A percentile compares a stretch with the other conserved stretches of the same genome.
These are phyloP conservation scores for Straminergon stramineum DNA, from an alignment of 225 moss, liverwort and hornwort genomes.

Conservation along the genomic window DNA sequence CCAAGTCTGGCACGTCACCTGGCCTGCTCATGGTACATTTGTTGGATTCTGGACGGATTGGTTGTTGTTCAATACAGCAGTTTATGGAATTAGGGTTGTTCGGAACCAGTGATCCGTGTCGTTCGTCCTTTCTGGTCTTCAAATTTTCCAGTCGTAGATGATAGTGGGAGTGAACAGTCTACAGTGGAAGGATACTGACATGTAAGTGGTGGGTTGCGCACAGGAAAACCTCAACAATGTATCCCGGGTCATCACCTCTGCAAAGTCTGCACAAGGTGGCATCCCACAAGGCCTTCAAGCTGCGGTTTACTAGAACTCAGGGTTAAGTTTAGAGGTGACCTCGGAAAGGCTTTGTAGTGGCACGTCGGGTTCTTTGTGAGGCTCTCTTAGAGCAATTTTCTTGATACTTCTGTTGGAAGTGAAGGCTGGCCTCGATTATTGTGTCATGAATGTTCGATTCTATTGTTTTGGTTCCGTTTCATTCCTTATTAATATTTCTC, in stretches of 20 bases:
- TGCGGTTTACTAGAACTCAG: too few species aligned
- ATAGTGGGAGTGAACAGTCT: neutral
- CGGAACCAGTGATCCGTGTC: neutral
- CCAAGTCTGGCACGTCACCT: neutral
- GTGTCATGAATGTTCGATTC: neutral
- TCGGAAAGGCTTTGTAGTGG: too few species aligned
- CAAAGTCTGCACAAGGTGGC: too few species aligned
- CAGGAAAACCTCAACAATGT: conserved; percentile 78
- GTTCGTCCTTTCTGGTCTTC: neutral
- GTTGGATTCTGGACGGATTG: neutral
- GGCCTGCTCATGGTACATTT: neutral
- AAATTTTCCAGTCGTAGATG: neutral
- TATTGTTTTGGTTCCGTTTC: neutral
- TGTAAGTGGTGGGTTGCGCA: neutral
- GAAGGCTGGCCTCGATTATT: neutral
- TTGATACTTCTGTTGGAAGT: conserved; percentile 4
- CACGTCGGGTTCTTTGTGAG: too few species aligned
- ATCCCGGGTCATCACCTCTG: conserved; percentile 43
- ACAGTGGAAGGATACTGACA: neutral
- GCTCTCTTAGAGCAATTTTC: conserved; percentile 33
- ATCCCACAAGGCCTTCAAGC: too few species aligned
- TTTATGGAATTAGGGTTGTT: neutral
- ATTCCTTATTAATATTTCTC: neutral
- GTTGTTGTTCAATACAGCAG: neutral
- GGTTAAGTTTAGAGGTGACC: too few species aligned